phyloP scores from a whole-genome alignment of 768 basidiomycete species.

The Phylloporus sp. region DNA sequence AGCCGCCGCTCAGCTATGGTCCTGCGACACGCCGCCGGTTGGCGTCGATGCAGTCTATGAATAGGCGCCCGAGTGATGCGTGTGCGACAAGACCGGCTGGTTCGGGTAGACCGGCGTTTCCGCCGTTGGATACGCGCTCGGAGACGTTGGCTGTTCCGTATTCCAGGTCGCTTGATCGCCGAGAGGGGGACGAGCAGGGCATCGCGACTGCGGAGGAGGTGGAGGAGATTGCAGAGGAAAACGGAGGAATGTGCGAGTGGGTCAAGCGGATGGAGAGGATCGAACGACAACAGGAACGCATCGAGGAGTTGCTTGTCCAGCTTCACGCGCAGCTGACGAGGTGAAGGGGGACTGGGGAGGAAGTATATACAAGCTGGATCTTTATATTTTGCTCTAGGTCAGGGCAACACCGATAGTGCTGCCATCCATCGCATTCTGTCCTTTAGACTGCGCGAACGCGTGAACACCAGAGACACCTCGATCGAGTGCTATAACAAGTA shows the following conservation, averaged over 20 bases:
- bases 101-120: slow-evolving; percentile 13
- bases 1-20: slow-evolving; percentile 33
- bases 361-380: not conserved
- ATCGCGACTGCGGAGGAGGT: slow-evolving; percentile 24
- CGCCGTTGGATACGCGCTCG: slow-evolving; percentile 22
- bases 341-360: not conserved
- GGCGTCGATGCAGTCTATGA: slow-evolving; percentile 28
- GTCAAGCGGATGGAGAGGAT: slow-evolving; percentile 36
- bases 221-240: slow-evolving; percentile 26
- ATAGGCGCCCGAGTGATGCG: slow-evolving; percentile 15
- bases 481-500: slow-evolving; percentile 15
- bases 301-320: slow-evolving; percentile 42
- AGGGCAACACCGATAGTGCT: no score
- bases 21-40: slow-evolving; percentile 37
- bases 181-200: not conserved
- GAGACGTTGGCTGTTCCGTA: slow-evolving; percentile 17
- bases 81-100: not conserved
- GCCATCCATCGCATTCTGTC: no score
- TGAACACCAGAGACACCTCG: not conserved
- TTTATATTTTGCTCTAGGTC: no score
- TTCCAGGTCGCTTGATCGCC: slow-evolving; percentile 27
- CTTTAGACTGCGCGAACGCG: no score
- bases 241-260: slow-evolving; percentile 25
- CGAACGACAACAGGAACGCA: slow-evolving; percentile 43
- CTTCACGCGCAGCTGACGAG: slow-evolving; percentile 19